Conservation (phyloP, 805 yeast species). For the Starmerella powellii region DNA sequence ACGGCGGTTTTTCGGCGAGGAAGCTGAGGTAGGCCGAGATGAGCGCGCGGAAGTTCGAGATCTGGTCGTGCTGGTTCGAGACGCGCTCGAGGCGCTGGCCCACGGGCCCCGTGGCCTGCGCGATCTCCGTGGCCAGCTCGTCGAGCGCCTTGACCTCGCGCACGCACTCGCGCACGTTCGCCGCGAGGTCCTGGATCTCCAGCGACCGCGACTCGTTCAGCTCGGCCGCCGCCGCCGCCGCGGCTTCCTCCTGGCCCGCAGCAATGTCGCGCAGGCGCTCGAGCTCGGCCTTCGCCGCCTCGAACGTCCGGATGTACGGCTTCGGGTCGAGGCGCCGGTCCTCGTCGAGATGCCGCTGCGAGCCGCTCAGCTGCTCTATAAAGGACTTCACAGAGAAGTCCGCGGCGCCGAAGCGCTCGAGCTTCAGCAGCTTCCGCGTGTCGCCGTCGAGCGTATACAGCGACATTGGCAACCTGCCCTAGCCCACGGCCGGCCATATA, state of each 20-base stretch:
- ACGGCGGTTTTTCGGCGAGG: conserved; percentile 41
- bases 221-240: conserved; percentile 45
- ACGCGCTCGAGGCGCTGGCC: conserved; percentile 27
- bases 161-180: conserved; percentile 33
- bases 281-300: conserved; percentile 65
- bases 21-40: conserved; percentile 69
- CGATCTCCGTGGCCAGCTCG: conserved; percentile 25
- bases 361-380: conserved; percentile 64
- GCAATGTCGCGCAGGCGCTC: conserved; percentile 50
- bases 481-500: too few species aligned
- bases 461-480: too few species aligned
- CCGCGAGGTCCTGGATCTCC: conserved; percentile 46
- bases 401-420: conserved; percentile 26
- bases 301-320: conserved; percentile 89
- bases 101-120: conserved; percentile 25
- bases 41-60: conserved; percentile 57
- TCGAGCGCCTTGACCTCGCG: conserved; percentile 31
- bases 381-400: conserved; percentile 60
- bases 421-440: conserved; percentile 25
- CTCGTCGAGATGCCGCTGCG: conserved; percentile 35
- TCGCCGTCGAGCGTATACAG: conserved; percentile 28
- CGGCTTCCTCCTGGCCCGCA: conserved; percentile 36
- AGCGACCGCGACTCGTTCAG: conserved; percentile 57
- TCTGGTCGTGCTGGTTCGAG: conserved; percentile 60
- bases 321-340: conserved; percentile 58